A percentile compares a stretch with the other conserved stretches of the same genome.
Conservation (phyloP, 345 rosid genomes). For the Erucastrum elatum region DNA sequence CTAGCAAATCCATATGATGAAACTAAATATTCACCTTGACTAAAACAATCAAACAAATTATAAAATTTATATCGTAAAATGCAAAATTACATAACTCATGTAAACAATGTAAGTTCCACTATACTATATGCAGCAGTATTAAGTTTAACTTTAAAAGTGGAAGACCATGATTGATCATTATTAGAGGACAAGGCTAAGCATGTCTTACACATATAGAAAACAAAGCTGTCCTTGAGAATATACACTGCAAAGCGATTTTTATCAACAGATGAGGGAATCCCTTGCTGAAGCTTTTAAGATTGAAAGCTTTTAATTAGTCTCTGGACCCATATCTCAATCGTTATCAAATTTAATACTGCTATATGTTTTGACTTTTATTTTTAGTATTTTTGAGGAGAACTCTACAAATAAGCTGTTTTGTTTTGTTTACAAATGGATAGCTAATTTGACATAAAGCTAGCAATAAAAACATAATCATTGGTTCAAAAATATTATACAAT, state of each 20-base stretch:
- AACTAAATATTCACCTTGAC: background rate
- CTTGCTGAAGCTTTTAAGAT: conserved; percentile 28
- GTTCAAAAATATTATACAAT: background rate
- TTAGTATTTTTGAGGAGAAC: conserved; percentile 17
- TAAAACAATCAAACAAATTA: too few relatives aligned
- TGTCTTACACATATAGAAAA: conserved; percentile 24
- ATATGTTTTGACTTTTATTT: conserved; percentile 30
- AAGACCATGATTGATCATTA: background rate
- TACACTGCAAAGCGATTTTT: conserved; percentile 33
- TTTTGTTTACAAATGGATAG: background rate
- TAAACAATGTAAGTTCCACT: background rate
- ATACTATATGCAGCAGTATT: background rate
- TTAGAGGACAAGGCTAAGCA: conserved; percentile 2
- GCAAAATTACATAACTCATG: background rate
- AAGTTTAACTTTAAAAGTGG: background rate
- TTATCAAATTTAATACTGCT: conserved; percentile 13
- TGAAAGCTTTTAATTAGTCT: conserved; percentile 27
- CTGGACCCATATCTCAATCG: conserved; percentile 28
- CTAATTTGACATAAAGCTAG: background rate
- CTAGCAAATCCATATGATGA: background rate
- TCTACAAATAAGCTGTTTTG: background rate
- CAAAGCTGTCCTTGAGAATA: conserved; percentile 36
- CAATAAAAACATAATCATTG: background rate
- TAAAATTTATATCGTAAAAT: background rate
- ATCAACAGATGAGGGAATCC: conserved; percentile 39